A percentile compares a stretch with the other conserved stretches of the same genome.
phyloP scores from a whole-genome alignment of 331 rosid species.

The Quercus lobata region DNA sequence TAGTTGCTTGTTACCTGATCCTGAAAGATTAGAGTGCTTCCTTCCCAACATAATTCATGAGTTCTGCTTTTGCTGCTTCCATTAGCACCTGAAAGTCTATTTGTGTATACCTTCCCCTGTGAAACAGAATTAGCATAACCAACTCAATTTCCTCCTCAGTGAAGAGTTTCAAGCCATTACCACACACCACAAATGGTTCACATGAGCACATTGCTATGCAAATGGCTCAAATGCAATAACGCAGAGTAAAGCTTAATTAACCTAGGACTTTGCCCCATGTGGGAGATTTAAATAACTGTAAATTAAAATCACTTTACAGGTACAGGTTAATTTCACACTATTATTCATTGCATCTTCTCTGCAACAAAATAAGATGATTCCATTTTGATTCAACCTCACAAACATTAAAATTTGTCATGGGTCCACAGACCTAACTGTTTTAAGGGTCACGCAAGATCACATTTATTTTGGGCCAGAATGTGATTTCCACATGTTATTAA shows the following conservation, averaged over 20 bases:
- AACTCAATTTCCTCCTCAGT: background rate
- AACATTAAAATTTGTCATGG: background rate
- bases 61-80: slow-evolving; percentile 84
- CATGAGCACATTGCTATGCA: background rate
- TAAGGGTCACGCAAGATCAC: background rate
- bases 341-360: background rate
- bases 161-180: background rate
- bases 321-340: background rate
- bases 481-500: background rate
- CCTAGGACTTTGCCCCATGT: background rate
- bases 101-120: slow-evolving; percentile 86
- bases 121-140: slow-evolving; percentile 27
- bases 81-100: slow-evolving; percentile 57
- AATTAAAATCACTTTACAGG: background rate
- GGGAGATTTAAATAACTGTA: background rate
- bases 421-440: background rate
- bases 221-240: background rate
- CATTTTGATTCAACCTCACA: background rate
- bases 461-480: background rate
- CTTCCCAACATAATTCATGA: slow-evolving; percentile 51
- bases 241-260: background rate
- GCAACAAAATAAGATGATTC: background rate
- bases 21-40: slow-evolving; percentile 26
- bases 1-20: slow-evolving; percentile 3
- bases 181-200: background rate